Evolutionary conservation across 768 basidiomycete genomes (phyloP).

Genomic region (Boletus speciosus): DNA sequence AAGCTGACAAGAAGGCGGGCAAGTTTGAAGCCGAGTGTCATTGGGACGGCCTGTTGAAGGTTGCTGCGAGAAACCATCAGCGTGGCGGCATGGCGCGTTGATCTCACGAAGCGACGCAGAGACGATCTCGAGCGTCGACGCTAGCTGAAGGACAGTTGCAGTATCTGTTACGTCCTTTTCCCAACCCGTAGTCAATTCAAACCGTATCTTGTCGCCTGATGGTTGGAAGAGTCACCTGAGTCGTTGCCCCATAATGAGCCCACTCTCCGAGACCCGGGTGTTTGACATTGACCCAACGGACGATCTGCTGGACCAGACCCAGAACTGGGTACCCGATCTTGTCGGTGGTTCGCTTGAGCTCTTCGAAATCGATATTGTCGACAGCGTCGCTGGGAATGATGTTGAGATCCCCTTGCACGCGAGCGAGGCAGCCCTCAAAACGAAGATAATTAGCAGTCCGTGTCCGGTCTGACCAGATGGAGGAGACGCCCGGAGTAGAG

Average conservation of each 20-base stretch:
- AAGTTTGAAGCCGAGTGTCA: conserved; percentile 46
- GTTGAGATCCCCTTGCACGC: conserved; percentile 36
- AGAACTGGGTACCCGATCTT: conserved; percentile 45
- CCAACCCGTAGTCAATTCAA: not conserved
- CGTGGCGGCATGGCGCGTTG: conserved; percentile 33
- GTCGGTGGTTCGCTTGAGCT: conserved; percentile 38
- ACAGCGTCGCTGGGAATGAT: conserved; percentile 41
- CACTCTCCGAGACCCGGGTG: conserved; percentile 41
- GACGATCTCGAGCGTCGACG: conserved; percentile 37
- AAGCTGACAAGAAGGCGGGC: conserved; percentile 44
- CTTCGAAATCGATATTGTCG: conserved; percentile 37
- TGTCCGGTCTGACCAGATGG: conserved; percentile 40
- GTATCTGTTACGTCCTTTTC: conserved; percentile 48
- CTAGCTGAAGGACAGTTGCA: conserved; percentile 41
- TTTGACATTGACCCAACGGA: conserved; percentile 34
- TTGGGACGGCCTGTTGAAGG: conserved; percentile 47
- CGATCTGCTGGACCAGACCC: conserved; percentile 43
- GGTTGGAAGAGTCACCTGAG: conserved; percentile 34
- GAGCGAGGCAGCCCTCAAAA: conserved; percentile 34
- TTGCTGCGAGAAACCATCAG: conserved; percentile 47
- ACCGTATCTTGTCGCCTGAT: not conserved
- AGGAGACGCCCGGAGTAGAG: conserved; percentile 36
- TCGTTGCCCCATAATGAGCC: conserved; percentile 48
- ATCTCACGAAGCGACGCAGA: conserved; percentile 30
- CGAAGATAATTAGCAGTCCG: conserved; percentile 25